Evolutionary conservation across 331 rosid genomes (phyloP).

Genomic region (Dryas integrifolia): DNA sequence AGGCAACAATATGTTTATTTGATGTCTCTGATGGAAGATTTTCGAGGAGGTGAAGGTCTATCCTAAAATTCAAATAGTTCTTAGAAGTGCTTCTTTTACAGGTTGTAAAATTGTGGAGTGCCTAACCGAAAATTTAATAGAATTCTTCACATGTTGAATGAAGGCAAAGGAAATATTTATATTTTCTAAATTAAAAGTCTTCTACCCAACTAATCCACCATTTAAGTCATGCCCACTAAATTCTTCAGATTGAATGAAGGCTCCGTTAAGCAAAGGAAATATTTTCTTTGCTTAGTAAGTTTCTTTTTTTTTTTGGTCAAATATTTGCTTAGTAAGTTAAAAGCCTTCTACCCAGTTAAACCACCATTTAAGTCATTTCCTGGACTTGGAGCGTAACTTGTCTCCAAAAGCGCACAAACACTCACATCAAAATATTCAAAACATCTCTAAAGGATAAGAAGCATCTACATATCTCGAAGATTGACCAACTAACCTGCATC

Average conservation of each 20-base stretch:
- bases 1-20: no score
- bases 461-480: background rate
- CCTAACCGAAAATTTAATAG: background rate
- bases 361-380: background rate
- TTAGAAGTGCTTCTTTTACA: background rate
- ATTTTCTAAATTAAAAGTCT: no score
- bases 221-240: no score
- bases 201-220: no score
- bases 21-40: background rate
- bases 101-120: background rate
- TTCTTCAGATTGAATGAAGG: no score
- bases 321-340: background rate
- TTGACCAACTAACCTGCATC: constrained; percentile 53
- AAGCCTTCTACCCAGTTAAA: background rate
- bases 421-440: background rate
- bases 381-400: background rate
- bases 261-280: background rate
- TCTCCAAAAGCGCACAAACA: background rate
- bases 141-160: background rate
- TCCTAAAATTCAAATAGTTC: background rate
- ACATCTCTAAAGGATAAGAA: background rate
- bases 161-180: no score
- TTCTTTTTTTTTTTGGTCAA: no score
- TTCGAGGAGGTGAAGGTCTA: background rate
- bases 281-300: no score